Base-by-base conservation (phyloP, 129 eudicot genomes). In the sunflower (Helianthus annuus) region DNA sequence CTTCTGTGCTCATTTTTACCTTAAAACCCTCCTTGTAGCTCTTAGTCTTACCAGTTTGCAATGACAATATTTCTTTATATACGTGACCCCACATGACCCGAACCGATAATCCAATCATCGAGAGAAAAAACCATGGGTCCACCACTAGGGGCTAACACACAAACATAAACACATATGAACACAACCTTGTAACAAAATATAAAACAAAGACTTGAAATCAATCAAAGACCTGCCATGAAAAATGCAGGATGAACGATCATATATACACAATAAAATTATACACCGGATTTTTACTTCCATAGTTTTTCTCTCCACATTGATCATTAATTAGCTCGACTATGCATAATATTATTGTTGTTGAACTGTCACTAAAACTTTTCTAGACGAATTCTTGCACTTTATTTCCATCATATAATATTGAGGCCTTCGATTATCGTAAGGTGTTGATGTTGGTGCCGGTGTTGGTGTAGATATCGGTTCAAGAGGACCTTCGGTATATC, bases 401-500 rank as follows among this genome's bases (percentile, higher is more conserved):
- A 73, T 48, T 68, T n/a, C 69, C 69, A 59, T 24, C 63, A 76
- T 13, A 32, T 27, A 4, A 14, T 24, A 11, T 17, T 46, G 15
- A 36, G 24, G 42, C 14, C 3, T 48, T 17, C 54, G 40, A 0
- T 34, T 13, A 14, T 67, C 54, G 55, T 68, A 36, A 22, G 66
- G 81, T 60, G 81, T 55, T 0, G 87, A 83, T 32, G 80, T 42
- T 0, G 79, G 80, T 34, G 86, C 70, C 0, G 72, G 85, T 39
- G 81, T 49, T 0, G 79, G 80, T 40, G 83, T 69, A 1, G 71
- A 81, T 38, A 49, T 19, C 3, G 66, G 74, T 44, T 69, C 81
- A 62, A 70, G 64, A 40, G 69, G 14, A 19, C 24, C 48, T 62
- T 52, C 53, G 27, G 39, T 62, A 13, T 76, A 65, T 17, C 56